phyloP scores from a whole-genome alignment of 495 filamentous ascomycete species.

The Penicillium lagena region DNA sequence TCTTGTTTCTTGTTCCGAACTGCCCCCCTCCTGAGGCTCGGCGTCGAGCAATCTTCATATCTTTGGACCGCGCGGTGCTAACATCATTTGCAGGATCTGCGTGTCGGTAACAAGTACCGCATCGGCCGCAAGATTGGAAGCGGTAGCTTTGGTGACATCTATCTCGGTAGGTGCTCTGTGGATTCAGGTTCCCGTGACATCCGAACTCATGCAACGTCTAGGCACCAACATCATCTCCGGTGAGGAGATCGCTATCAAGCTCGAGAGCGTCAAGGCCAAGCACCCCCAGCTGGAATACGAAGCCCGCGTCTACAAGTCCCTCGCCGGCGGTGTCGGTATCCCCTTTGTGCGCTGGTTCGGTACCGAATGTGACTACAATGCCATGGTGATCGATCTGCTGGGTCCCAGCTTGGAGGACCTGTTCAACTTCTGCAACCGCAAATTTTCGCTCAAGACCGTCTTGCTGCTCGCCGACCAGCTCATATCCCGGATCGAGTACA shows the following conservation, averaged over 20 bases:
- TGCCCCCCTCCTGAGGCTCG: not conserved
- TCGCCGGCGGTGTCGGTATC: conserved; percentile 97
- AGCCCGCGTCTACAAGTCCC: conserved; percentile 98
- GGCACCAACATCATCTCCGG: conserved; percentile 99
- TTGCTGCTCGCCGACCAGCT: conserved; percentile 95
- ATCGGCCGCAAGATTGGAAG: conserved; percentile 99
- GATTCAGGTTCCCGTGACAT: not conserved
- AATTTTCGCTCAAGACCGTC: conserved; percentile 99
- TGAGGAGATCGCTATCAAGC: conserved; percentile 99
- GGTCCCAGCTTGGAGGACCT: conserved; percentile 97
- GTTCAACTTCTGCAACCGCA: conserved; percentile 99
- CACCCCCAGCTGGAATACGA: conserved; percentile 99
- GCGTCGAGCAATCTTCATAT: not conserved
- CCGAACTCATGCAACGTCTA: conserved; percentile 16
- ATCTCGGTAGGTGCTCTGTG: conserved; percentile 62
- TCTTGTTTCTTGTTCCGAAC: not conserved
- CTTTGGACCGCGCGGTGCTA: conserved; percentile 1
- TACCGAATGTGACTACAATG: conserved; percentile 99
- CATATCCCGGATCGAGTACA: conserved; percentile 99
- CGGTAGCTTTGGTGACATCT: conserved; percentile 98
- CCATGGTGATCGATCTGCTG: conserved; percentile 98
- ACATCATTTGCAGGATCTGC: conserved; percentile 68
- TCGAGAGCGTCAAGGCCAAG: conserved; percentile 99
- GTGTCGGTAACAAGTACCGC: conserved; percentile 99
- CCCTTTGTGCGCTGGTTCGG: conserved; percentile 99